Evolutionary conservation across 352 stramenopile species (phyloP), one percentile per base, ranked within the genome.

Genomic region (Phytopythium delawarense): DNA sequence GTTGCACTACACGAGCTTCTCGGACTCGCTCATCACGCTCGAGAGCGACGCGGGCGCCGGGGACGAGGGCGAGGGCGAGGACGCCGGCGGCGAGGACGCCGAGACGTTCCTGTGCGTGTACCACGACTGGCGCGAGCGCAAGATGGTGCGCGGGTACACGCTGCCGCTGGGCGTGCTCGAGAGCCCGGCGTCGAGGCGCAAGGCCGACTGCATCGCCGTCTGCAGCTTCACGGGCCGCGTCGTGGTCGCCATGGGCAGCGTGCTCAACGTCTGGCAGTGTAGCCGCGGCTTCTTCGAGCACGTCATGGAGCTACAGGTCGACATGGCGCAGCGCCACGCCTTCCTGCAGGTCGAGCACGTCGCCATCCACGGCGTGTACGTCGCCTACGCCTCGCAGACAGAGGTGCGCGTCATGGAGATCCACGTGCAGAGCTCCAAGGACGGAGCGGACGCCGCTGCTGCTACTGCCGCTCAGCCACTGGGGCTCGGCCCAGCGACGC

Each of bases 41-140:
- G 84, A 95, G 67, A 92, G 84, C 62, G 72, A 88, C 35, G 55
- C 48, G 23, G 46, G 13, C 9, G 48, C 62, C n/a, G 61, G 74
- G 7, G 62, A 72, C 32, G 72, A 78, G 13, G 81, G 85, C 20
- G 77, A 1, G 12, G 46, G 28, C 3, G 62, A 54, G 3, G 44
- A 50, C 1, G 34, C 70, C 0, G 48, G 64, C n/a, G 62, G 72
- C 30, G 72, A 78, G 16, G 81, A 88, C 20, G 77, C 69, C 15
- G 86, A 95, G 69, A 93, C 79, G 5, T 95, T 91, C 55, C 64
- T 95, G 30, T 95, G 86, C 37, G 86, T 95, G 9, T 95, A 95
- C 63, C 86, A 95, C 68, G 86, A 95, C 69, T 95, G 86, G 86
- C 82, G 86, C 34, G 82, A 89, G 67, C 75, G 74, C 42, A 81